phyloP scores from a whole-genome alignment of 208 protist genomes.

The Acanthamoeba sp. region DNA sequence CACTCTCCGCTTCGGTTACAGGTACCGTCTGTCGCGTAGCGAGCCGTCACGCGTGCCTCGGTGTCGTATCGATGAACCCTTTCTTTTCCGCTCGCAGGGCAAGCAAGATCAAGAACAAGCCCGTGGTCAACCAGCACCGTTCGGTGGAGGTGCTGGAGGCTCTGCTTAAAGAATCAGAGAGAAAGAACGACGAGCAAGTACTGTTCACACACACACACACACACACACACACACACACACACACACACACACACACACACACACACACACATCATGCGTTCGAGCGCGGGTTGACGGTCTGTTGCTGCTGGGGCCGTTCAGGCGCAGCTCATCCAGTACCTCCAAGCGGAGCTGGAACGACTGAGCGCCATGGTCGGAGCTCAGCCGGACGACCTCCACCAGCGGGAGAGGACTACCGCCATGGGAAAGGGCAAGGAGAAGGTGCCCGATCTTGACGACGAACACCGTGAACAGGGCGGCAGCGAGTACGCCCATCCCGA shows the following conservation, averaged over 20 bases:
- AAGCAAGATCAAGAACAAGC: constrained; percentile 29
- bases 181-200: constrained; percentile 25
- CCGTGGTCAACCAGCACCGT: not conserved
- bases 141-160: not conserved
- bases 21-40: too few relatives aligned
- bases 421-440: not conserved
- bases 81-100: not conserved
- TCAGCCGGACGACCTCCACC: not conserved
- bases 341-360: not conserved
- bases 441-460: too few relatives aligned
- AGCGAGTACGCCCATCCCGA: not conserved
- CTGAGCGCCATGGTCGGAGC: not conserved
- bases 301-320: not conserved
- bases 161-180: not conserved
- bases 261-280: not conserved
- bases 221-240: not conserved
- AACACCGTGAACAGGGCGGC: too few relatives aligned
- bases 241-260: too few relatives aligned
- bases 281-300: not conserved
- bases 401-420: not conserved
- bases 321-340: not conserved
- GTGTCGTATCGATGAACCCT: not conserved
- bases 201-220: not conserved
- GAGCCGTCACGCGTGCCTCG: too few relatives aligned
- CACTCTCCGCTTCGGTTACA: constrained; percentile 91